Evolutionary conservation across 257 asterid genomes (phyloP).

Genomic region (Solanum paucissectum): DNA sequence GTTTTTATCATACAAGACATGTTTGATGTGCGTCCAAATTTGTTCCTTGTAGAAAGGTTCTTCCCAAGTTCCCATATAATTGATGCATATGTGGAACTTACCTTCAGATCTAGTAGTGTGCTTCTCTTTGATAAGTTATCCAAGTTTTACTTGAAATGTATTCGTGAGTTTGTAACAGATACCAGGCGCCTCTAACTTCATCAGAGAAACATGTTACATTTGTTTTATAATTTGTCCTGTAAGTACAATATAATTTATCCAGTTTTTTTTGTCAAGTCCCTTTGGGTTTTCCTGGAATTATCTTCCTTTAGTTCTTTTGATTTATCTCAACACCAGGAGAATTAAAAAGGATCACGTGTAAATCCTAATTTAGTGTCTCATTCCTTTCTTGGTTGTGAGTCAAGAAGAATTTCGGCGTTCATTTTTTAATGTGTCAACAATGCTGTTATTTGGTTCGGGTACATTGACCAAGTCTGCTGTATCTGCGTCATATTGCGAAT

Average conservation of each 20-base stretch:
- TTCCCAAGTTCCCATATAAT: not conserved
- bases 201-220: not conserved
- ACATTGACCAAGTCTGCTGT: not conserved
- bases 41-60: not conserved
- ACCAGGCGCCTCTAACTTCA: not conserved
- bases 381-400: not conserved
- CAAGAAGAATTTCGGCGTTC: not conserved
- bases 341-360: not conserved
- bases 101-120: not conserved
- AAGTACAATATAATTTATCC: not conserved
- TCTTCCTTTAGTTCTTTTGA: not conserved
- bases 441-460: not conserved
- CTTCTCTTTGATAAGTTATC: not conserved
- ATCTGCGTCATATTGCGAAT: not conserved
- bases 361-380: not conserved
- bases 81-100: not conserved
- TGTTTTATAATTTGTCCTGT: not conserved
- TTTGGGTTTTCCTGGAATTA: not conserved
- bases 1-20: not conserved
- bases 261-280: not conserved
- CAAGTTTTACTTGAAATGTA: not conserved
- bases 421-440: not conserved
- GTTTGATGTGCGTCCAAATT: not conserved
- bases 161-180: not conserved
- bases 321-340: not conserved